Evolutionary conservation across 2,329 filamentous ascomycete genomes (phyloP), one percentile per base, ranked within the genome.

Genomic region (Setomelanomma holmii): DNA sequence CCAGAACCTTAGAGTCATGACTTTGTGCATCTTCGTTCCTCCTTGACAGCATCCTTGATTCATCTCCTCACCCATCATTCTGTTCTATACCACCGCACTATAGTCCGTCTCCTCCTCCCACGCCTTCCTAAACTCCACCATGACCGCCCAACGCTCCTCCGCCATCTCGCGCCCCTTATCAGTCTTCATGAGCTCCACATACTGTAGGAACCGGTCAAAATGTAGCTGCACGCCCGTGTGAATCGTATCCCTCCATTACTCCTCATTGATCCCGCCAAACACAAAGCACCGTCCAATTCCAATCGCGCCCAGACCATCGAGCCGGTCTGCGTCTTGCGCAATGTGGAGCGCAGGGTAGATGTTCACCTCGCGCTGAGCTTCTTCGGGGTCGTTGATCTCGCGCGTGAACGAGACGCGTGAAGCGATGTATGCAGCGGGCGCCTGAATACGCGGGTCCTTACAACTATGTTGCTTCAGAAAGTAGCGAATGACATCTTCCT

Each of bases 311-410:
- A 97, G 85, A 3, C 90, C 89, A 75, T 97, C 93, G 17, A 97
- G 79, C 11, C 92, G 82, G 76, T 96, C 92, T 2, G 92, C 91
- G 75, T 97, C 93, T 76, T 96, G 92, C 20, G 96, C 91, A 39
- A 96, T 84, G 0, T 85, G 90, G 33, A 93, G 78, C 72, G 93
- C 90, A 1, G 90, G 90, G 48, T 62, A 44, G 75, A 67, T 16
- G 67, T 73, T 35, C 91, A 79, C 45, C 11, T 50, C 91, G 76
- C 4, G 75, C 71, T 24, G 72, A 73, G 34, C 89, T 84, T 39
- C 76, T 5, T 74, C 76, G 3, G 86, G 86, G 65, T 91, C 80
- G 64, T 82, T 82, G 43, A 84, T 78, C 74, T 96, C 91, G 53
- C 82, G 81, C 3, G 84, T 86, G 77, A 90, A 96, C 57, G 89